Conservation (phyloP, 371 early-diverging fungal species). For the Mortierella polycephala region DNA sequence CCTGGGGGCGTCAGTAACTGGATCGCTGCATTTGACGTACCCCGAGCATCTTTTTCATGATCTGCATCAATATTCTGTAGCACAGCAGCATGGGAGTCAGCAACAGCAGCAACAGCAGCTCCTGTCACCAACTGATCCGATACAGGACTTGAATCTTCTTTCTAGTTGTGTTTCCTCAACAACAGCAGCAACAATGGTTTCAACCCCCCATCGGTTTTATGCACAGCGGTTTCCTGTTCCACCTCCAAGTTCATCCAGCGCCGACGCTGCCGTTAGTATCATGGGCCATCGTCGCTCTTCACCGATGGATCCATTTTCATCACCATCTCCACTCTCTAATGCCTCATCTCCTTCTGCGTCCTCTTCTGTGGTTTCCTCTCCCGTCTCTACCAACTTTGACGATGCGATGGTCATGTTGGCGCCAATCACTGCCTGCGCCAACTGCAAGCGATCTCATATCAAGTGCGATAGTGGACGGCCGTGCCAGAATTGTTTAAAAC, state of each 20-base stretch:
- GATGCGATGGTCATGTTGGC: slow-evolving; percentile 9
- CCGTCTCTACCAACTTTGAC: slow-evolving; percentile 24
- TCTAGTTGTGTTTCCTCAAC: slow-evolving; percentile 9
- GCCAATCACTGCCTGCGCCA: slow-evolving; percentile 44
- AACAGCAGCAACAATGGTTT: not conserved
- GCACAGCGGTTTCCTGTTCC: not conserved
- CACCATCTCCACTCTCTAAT: slow-evolving; percentile 13
- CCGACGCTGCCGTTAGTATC: not conserved
- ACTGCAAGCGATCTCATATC: slow-evolving; percentile 52
- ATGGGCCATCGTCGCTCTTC: not conserved
- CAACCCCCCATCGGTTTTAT: not conserved
- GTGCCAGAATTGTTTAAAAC: slow-evolving; percentile 48
- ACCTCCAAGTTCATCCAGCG: not conserved
- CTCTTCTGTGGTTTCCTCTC: slow-evolving; percentile 22
- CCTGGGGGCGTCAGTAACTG: not conserved
- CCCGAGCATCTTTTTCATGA: slow-evolving; percentile 1
- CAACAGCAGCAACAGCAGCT: not conserved
- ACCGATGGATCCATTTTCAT: not conserved
- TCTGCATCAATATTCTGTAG: not conserved
- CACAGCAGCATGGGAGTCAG: not conserved
- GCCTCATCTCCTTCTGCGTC: slow-evolving; percentile 28
- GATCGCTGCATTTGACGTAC: not conserved
- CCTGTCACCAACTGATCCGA: not conserved
- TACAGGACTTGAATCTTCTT: too few relatives aligned
- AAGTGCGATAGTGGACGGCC: slow-evolving; percentile 52